Evolutionary conservation across 2,329 filamentous ascomycete species (phyloP), one percentile per base, ranked within the genome.

Genomic region (Talaromyces albobiverticillius): DNA sequence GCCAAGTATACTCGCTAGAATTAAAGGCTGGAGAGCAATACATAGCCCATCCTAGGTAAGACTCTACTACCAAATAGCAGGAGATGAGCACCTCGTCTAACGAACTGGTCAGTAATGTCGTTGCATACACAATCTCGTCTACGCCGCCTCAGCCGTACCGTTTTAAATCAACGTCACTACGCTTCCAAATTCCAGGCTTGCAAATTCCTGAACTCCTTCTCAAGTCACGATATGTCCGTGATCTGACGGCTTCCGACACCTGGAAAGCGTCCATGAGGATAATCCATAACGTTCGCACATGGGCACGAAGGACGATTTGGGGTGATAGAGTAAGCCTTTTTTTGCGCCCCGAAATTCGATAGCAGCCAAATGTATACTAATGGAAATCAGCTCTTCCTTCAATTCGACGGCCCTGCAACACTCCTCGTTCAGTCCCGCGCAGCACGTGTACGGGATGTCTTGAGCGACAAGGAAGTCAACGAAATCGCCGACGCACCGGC

Each of bases 371-470:
- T 20, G 31, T 36, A 26, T 38, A 34, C 38, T 48, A 34, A 52
- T 50, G 60, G 41, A 58, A 29, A 11, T 10, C 57, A 84, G 73
- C 78, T 97, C 23, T 97, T 97, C 72, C 77, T 99, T 29, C 88
- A 89, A 66, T 96, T 99, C 68, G 82, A 86, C 54, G 94, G 94
- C 0, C 94, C 94, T 2, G 83, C 83, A 5, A 96, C 89, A 2
- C 82, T 99, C 46, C 79, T 97, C 41, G 78, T 99, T 64, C 95
- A 95, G 59, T 95, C 90, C 50, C 84, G 93, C n/a, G 91, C 86
- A 13, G 83, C 89, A 20, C 81, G 88, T 14, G 76, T 95, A 41
- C 85, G 83, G 51, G 93, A 99, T 60, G 82, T 89, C 2, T 77
- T 99, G 60, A 89, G 86, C 4, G 79, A 81, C 25, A 82, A 86